Evolutionary conservation across 2,329 filamentous ascomycete species (phyloP), one percentile per base, ranked within the genome.

Genomic region (Paracamarosporium sp.): DNA sequence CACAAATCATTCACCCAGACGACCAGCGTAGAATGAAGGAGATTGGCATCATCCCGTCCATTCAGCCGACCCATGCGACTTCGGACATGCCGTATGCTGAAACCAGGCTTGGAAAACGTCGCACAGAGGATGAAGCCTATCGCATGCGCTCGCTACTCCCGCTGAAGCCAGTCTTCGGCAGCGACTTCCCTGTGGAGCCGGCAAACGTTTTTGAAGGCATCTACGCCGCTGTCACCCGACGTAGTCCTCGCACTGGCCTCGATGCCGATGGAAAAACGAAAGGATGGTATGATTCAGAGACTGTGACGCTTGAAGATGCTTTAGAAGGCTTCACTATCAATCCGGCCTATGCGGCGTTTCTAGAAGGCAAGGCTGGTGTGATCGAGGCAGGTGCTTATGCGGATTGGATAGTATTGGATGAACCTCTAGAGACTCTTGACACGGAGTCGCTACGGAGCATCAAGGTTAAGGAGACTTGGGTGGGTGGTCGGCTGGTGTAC

Each of bases 51-150:
- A 82, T 90, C 51, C 87, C 88, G 0, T 89, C 86, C 2, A 86
- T 91, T 53, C 89, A 91, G 67, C 89, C 88, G 4, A 90, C 89
- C 0, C 88, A 91, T 67, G 88, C 89, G 22, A 91, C 88, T 3
- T 88, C 86, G 7, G 89, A 91, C 72, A 89, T 89, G 86, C 81
- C 82, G 4, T 90, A 90, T 65, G 89, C 88, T 8, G 81, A 85
- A 59, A 75, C 73, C 36, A 82, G 88, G 6, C 83, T 91, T 0
- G 89, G 88, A 0, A 65, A 69, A 9, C 73, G 81, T 24, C 83
- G 89, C 22, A 85, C 85, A 0, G 68, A 71, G 17, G 66, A 76
- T 13, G 84, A 86, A 58, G 88, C 88, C 1, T 91, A 91, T 72
- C 82, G 87, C 22, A 90, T 91, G 88, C 79, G 79, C 11, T 86